Evolutionary conservation across 1,284 basidiomycete genomes (phyloP).

Genomic region (Ceratobasidium sp.): DNA sequence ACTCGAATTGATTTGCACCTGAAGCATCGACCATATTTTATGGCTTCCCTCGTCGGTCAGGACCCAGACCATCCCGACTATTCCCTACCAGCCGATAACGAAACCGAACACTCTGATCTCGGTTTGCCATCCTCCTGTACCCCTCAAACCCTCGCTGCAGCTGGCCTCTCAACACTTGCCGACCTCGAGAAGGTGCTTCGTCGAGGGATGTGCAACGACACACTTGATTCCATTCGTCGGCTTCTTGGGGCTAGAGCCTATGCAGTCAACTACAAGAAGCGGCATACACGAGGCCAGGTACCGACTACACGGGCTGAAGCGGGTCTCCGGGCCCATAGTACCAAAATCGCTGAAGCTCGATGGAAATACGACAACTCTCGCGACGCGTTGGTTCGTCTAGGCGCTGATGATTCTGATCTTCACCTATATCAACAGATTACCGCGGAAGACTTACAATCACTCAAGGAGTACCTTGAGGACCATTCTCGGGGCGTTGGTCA

Average conservation of each 20-base stretch:
- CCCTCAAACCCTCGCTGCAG: not conserved
- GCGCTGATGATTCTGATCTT: not conserved
- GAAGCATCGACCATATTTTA: not conserved
- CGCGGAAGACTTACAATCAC: not conserved
- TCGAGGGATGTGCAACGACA: conserved; percentile 17
- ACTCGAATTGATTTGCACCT: not conserved
- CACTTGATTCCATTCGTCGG: conserved; percentile 2
- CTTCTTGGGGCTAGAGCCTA: conserved; percentile 9
- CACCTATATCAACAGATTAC: not conserved
- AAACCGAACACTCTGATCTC: conserved; percentile 25
- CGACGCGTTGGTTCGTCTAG: conserved; percentile 16
- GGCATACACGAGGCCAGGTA: not conserved
- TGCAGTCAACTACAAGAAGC: conserved; percentile 13
- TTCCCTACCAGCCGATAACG: not conserved
- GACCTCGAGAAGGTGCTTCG: not conserved
- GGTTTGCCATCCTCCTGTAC: conserved; percentile 11
- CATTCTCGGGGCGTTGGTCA: not conserved
- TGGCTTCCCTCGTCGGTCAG: not conserved
- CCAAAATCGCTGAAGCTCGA: not conserved
- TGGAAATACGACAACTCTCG: conserved; percentile 14
- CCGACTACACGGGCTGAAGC: conserved; percentile 16
- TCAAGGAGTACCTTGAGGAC: conserved; percentile 11
- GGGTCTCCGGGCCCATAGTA: not conserved
- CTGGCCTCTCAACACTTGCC: not conserved
- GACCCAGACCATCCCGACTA: conserved; percentile 15